A percentile compares a stretch with the other conserved stretches of the same genome.
These are phyloP conservation scores for Plantago major DNA, from an alignment of 257 asterid species.

Conservation along the genomic window DNA sequence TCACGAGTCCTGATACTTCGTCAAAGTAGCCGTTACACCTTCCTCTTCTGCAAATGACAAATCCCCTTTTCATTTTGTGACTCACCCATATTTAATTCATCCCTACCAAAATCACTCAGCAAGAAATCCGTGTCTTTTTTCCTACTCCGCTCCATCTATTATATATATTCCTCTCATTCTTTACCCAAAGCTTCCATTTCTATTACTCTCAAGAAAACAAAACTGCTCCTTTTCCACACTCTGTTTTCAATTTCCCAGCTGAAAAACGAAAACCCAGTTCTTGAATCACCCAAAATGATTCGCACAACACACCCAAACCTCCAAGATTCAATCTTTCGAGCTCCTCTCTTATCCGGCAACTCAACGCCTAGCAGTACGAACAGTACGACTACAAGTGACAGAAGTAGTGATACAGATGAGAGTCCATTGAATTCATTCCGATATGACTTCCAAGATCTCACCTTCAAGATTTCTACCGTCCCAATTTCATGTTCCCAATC, in stretches of 20 bases:
- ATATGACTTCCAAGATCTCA: conserved; percentile 33
- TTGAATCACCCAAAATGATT: conserved; percentile 23
- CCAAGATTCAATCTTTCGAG: conserved; percentile 22
- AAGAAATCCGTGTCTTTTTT: conserved; percentile 27
- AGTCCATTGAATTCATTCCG: conserved; percentile 41
- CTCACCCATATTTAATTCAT: not conserved
- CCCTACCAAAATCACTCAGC: conserved; percentile 9
- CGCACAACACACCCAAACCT: conserved; percentile 16
- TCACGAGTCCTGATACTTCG: conserved; percentile 24
- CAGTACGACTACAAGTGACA: conserved; percentile 22
- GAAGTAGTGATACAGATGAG: conserved; percentile 49
- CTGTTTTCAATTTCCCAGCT: not conserved
- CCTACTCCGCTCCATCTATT: conserved; percentile 7
- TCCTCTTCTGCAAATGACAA: conserved; percentile 2
- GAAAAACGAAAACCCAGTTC: not conserved
- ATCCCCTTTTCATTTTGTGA: conserved; percentile 11
- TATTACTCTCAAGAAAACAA: not conserved
- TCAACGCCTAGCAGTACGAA: conserved; percentile 36
- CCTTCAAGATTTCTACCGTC: conserved; percentile 27
- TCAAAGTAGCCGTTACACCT: conserved; percentile 78
- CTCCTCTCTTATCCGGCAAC: conserved; percentile 36
- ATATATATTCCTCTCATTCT: not conserved
- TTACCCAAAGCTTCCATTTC: not conserved
- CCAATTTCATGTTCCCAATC: conserved; percentile 38
- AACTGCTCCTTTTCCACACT: not conserved